Evolutionary conservation across 805 yeast genomes (phyloP).

Genomic region (Hanseniaspora clermontiae): DNA sequence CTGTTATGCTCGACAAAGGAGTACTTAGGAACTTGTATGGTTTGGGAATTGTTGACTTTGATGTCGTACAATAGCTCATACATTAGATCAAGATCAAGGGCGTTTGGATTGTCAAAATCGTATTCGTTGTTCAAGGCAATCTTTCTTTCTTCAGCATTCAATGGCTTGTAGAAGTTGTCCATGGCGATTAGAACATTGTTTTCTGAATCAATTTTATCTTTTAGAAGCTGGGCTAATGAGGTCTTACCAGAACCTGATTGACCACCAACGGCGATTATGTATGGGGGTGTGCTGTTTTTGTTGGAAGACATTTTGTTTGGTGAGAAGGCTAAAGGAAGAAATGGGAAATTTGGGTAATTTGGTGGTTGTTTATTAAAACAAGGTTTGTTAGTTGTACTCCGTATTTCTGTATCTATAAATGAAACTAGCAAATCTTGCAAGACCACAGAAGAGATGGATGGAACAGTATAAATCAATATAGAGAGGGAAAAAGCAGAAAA

Average conservation of each 20-base stretch:
- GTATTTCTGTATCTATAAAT: too few species aligned
- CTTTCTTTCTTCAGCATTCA: conserved; percentile 46
- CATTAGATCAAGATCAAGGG: conserved; percentile 66
- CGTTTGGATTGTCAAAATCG: conserved; percentile 81
- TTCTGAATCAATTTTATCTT: conserved; percentile 68
- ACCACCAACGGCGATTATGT: conserved; percentile 79
- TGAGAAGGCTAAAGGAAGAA: not conserved
- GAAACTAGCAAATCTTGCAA: too few species aligned
- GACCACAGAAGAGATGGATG: too few species aligned
- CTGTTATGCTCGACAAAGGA: conserved; percentile 53
- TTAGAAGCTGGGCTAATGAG: conserved; percentile 72
- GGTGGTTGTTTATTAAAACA: too few species aligned
- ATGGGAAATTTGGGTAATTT: too few species aligned
- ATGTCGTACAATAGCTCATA: conserved; percentile 49
- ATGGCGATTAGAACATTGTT: conserved; percentile 85
- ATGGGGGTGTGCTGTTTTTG: conserved; percentile 38
- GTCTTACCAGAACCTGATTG: conserved; percentile 88
- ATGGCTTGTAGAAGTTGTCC: conserved; percentile 81
- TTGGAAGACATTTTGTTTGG: not conserved
- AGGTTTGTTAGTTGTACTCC: too few species aligned
- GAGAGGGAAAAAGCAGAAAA: too few species aligned
- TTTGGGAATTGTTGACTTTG: conserved; percentile 56
- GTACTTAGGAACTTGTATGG: conserved; percentile 45
- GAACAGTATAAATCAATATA: too few species aligned
- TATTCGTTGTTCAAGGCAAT: conserved; percentile 57